These are phyloP conservation scores for Lentinula raphanica DNA, from an alignment of 768 basidiomycete species.

Conservation along the genomic window DNA sequence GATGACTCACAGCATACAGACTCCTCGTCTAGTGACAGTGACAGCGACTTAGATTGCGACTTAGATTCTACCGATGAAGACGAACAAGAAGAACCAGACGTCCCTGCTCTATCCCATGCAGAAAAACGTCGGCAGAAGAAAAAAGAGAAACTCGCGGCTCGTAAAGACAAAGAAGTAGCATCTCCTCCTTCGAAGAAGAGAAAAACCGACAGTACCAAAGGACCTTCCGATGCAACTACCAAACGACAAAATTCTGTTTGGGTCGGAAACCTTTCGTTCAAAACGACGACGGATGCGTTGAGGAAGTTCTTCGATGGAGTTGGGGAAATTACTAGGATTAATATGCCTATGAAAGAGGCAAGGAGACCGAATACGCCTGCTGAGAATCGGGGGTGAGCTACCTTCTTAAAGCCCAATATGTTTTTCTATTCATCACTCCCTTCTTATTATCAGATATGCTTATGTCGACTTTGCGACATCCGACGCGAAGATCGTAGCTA, in stretches of 20 bases:
- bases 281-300: slow-evolving; percentile 54
- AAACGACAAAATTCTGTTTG: slow-evolving; percentile 35
- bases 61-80: slow-evolving; percentile 18
- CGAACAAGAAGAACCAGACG: no score
- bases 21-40: slow-evolving; percentile 4
- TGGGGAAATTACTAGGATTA: slow-evolving; percentile 72
- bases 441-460: slow-evolving; percentile 78
- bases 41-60: no score
- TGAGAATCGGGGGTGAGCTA: slow-evolving; percentile 76
- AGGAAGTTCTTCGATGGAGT: slow-evolving; percentile 50
- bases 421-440: not conserved
- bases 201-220: not conserved
- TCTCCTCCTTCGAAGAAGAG: not conserved
- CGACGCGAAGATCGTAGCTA: slow-evolving; percentile 70
- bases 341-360: slow-evolving; percentile 77
- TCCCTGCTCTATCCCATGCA: slow-evolving; percentile 67
- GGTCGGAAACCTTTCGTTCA: slow-evolving; percentile 73
- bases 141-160: slow-evolving; percentile 24
- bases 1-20: not conserved
- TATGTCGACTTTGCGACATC: slow-evolving; percentile 89
- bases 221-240: not conserved
- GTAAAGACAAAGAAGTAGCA: slow-evolving; percentile 20
- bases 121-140: slow-evolving; percentile 64
- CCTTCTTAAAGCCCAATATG: slow-evolving; percentile 13
- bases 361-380: slow-evolving; percentile 41